Base-by-base conservation (phyloP, 2,329 filamentous ascomycete species). In the Fusarium nurragi region DNA sequence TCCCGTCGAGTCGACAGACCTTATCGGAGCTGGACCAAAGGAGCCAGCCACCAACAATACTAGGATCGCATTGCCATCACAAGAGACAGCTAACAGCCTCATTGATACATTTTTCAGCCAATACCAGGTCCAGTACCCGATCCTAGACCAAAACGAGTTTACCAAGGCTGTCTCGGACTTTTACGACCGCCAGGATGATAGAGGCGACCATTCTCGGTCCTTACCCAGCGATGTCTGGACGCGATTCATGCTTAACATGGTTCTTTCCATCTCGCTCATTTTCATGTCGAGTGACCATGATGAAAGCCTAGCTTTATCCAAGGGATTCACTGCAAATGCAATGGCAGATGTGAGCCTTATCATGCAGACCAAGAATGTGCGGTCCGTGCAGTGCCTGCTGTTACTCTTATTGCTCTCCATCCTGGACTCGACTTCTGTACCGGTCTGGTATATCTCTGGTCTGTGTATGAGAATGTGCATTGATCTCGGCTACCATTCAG, bases 401-500 rank as follows among this genome's bases (percentile, higher is more conserved):
- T 4, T 60, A 2, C 23, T 60, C 1, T 11, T 60, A 1, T 11
- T 60, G 11, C 22, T 60, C 0, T 60, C 56, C 1, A 60, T 60
- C 3, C 18, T 60, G 0, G 56, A 60, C 22, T 60, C 56, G 1
- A 43, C 56, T 0, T 41, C 54, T 16, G 54, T 54, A 1, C 56
- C 56, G 2, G 32, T 60, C 1, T 60, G 56, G 54, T 60, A 60
- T n/a, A 60, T 60, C 19, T 60, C 56, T 0, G 56, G 56, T 1
- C 16, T 60, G 4, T 60, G 56, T 6, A 60, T 60, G 56, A 26
- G 56, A 2, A 60, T 60, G 56, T 60, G 56, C 6, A 53, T 60
- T 14, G 56, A 60, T 3, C n/a, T 60, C 0, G 56, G 56, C 5
- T 60, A 53, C 10, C 56, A 60, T 16, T 53, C 45, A 7, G 54